These are phyloP conservation scores for Termitomyces sp. DNA, from an alignment of 768 basidiomycete genomes.

Conservation along the genomic window DNA sequence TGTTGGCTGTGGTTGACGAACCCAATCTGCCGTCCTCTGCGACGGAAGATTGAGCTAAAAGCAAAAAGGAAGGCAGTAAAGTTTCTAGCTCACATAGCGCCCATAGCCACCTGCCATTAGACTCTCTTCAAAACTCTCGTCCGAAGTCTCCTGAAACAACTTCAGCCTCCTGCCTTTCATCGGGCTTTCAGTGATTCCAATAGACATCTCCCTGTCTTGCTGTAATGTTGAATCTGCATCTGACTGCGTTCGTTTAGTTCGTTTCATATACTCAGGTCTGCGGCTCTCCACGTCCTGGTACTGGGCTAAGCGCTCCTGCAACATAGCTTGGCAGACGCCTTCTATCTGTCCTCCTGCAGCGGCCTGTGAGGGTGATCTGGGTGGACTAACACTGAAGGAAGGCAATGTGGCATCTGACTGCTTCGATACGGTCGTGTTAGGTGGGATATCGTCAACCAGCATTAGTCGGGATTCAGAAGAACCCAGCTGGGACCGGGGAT, in stretches of 20 bases:
- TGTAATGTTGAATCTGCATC: constrained; percentile 36
- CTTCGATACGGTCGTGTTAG: constrained; percentile 1
- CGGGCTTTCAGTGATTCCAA: constrained; percentile 69
- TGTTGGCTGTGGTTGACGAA: constrained; percentile 50
- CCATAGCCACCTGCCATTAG: constrained; percentile 81
- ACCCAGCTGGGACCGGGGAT: constrained; percentile 12
- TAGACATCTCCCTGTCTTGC: constrained; percentile 25
- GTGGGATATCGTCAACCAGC: constrained; percentile 19
- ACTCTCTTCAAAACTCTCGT: constrained; percentile 82
- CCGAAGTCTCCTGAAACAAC: constrained; percentile 77
- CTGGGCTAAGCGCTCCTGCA: constrained; percentile 44
- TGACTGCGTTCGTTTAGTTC: constrained; percentile 43
- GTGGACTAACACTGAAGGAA: constrained; percentile 14
- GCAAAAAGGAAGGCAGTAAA: background rate
- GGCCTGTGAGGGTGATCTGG: constrained; percentile 20
- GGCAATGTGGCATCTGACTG: constrained; percentile 2
- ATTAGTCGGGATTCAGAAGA: constrained; percentile 13
- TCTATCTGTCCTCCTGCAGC: constrained; percentile 51
- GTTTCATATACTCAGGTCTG: constrained; percentile 69
- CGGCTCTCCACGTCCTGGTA: constrained; percentile 53
- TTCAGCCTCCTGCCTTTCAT: constrained; percentile 67
- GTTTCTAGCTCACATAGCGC: constrained; percentile 48
- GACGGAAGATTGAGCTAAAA: constrained; percentile 9
- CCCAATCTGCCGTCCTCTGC: constrained; percentile 59
- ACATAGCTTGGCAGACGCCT: constrained; percentile 49